A percentile compares a stretch with the other conserved stretches of the same genome.
phyloP scores from a whole-genome alignment of 148 eudicot genomes.

The Rhododendron molle region DNA sequence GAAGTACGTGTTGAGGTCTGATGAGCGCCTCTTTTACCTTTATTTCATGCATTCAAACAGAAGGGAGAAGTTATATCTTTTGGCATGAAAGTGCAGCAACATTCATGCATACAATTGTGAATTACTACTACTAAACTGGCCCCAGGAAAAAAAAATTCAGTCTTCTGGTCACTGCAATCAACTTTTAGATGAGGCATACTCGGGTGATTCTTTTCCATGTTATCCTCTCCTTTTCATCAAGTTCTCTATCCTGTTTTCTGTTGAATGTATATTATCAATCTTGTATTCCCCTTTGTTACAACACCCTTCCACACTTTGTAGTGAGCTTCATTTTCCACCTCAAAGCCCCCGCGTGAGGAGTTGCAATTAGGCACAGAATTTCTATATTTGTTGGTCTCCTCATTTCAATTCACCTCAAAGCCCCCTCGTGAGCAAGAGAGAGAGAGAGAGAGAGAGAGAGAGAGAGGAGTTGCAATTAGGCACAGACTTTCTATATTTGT shows the following conservation, averaged over 20 bases:
- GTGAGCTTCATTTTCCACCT: background rate
- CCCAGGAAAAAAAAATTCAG: background rate
- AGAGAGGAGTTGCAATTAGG: too few relatives aligned
- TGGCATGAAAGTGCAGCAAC: background rate
- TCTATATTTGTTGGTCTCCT: too few relatives aligned
- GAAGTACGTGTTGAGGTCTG: background rate
- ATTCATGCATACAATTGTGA: background rate
- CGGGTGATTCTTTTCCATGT: background rate
- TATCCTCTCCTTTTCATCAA: background rate
- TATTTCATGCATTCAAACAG: background rate
- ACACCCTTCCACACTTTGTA: background rate
- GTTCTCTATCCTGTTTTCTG: background rate
- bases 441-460: too few relatives aligned
- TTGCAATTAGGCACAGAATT: too few relatives aligned
- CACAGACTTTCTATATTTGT: too few relatives aligned
- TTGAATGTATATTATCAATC: background rate
- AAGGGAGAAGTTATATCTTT: background rate
- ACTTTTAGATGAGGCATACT: background rate
- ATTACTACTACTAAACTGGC: background rate
- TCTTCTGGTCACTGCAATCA: background rate
- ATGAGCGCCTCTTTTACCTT: background rate
- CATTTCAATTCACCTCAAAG: too few relatives aligned
- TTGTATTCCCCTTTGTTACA: background rate
- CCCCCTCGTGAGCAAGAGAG: too few relatives aligned
- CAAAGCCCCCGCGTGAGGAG: too few relatives aligned